These are phyloP conservation scores for Albifimbria verrucaria DNA, from an alignment of 2,329 filamentous ascomycete species.

Conservation along the genomic window DNA sequence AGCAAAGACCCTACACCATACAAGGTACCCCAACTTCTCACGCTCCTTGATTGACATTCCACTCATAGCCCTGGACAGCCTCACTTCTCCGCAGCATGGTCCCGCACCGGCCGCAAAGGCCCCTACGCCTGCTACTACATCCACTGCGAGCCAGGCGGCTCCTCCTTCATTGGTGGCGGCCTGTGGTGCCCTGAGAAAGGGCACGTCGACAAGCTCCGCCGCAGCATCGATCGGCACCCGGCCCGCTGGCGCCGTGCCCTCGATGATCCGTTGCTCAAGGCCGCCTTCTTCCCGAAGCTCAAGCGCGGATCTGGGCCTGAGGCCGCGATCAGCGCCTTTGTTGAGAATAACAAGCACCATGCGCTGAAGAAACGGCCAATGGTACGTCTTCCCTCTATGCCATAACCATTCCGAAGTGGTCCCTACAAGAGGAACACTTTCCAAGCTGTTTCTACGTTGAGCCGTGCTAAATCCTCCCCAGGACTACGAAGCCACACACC, in stretches of 20 bases:
- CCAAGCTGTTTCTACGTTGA: no score
- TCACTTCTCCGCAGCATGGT: slow-evolving; percentile 83
- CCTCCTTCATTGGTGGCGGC: slow-evolving; percentile 76
- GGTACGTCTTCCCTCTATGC: slow-evolving; percentile 46
- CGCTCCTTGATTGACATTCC: slow-evolving; percentile 14
- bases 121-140: slow-evolving; percentile 88
- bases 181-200: slow-evolving; percentile 74
- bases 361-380: slow-evolving; percentile 85
- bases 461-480: slow-evolving; percentile 27
- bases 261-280: slow-evolving; percentile 56
- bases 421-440: no score
- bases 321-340: slow-evolving; percentile 67
- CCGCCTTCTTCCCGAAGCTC: slow-evolving; percentile 56
- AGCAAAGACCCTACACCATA: slow-evolving; percentile 82
- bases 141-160: slow-evolving; percentile 69
- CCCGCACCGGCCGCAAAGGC: slow-evolving; percentile 81
- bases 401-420: not conserved
- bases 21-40: slow-evolving; percentile 53
- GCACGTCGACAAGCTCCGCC: slow-evolving; percentile 64
- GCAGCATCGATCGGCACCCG: slow-evolving; percentile 72
- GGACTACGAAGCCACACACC: slow-evolving; percentile 72
- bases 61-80: slow-evolving; percentile 42
- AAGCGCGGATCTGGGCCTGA: slow-evolving; percentile 33
- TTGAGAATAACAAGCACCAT: slow-evolving; percentile 64
- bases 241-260: slow-evolving; percentile 67